Conservation (phyloP, 2,329 filamentous ascomycete genomes). For the Paecilomyces formosus region DNA sequence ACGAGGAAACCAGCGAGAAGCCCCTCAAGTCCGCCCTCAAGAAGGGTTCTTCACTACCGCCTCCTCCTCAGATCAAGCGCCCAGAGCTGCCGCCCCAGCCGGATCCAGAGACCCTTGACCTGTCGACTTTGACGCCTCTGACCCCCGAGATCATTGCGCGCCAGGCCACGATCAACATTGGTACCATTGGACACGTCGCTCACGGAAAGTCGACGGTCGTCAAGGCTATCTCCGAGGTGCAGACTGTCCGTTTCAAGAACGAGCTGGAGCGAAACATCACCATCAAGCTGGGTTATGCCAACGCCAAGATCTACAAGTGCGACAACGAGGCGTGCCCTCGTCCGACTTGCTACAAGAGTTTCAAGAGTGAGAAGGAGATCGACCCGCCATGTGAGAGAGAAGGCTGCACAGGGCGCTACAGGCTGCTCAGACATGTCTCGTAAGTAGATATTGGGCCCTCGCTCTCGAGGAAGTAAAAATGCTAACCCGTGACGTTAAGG, state of each 20-base stretch:
- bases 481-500: slow-evolving; percentile 40
- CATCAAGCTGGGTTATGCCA: slow-evolving; percentile 99
- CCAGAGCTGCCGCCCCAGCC: slow-evolving; percentile 80
- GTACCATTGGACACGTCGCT: slow-evolving; percentile 96
- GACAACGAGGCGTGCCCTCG: slow-evolving; percentile 85
- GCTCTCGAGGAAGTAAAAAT: neutral
- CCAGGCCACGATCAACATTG: slow-evolving; percentile 98
- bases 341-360: slow-evolving; percentile 92
- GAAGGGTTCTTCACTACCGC: slow-evolving; percentile 48
- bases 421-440: slow-evolving; percentile 86
- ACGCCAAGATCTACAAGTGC: slow-evolving; percentile 99
- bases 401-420: slow-evolving; percentile 80
- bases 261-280: slow-evolving; percentile 98
- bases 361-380: slow-evolving; percentile 98
- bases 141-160: slow-evolving; percentile 95
- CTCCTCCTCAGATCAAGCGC: slow-evolving; percentile 51
- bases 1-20: slow-evolving; percentile 56
- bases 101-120: slow-evolving; percentile 80
- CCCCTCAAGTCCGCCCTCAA: slow-evolving; percentile 80
- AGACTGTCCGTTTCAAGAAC: slow-evolving; percentile 99
- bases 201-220: slow-evolving; percentile 99
- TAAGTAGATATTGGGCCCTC: slow-evolving; percentile 43
- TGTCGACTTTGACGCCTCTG: slow-evolving; percentile 70
- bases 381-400: slow-evolving; percentile 93
- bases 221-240: slow-evolving; percentile 97